Conservation (phyloP, 2,329 filamentous ascomycete genomes). For the Claviceps pusilla region DNA sequence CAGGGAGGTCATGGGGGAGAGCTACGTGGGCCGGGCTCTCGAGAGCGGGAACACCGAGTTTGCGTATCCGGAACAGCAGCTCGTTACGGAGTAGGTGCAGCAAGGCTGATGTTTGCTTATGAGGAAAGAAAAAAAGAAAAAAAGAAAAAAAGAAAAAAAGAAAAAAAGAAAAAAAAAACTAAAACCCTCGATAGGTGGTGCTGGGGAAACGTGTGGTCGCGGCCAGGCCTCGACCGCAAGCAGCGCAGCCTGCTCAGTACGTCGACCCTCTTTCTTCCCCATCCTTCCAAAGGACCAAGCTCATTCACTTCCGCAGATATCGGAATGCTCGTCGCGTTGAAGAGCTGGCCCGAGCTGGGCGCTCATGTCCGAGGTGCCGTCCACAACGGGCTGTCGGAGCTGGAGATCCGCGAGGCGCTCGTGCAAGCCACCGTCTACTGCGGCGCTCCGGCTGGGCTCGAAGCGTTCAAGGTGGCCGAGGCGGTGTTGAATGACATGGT, state of each 20-base stretch:
- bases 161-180: too few relatives aligned
- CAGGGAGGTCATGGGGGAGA: constrained; percentile 39
- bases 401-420: constrained; percentile 38
- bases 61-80: constrained; percentile 27
- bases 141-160: too few relatives aligned
- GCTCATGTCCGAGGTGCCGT: constrained; percentile 46
- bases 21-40: constrained; percentile 41
- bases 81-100: constrained; percentile 34
- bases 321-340: constrained; percentile 47
- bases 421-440: constrained; percentile 28
- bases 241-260: constrained; percentile 32
- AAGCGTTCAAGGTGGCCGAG: constrained; percentile 17
- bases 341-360: constrained; percentile 40
- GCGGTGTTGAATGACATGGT: constrained; percentile 13
- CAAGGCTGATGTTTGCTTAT: too few relatives aligned
- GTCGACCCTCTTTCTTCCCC: neutral
- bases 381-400: constrained; percentile 43
- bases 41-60: constrained; percentile 22
- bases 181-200: constrained; percentile 15
- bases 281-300: too few relatives aligned
- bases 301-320: constrained; percentile 14
- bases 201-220: constrained; percentile 48
- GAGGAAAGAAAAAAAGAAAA: too few relatives aligned
- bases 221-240: constrained; percentile 45
- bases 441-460: constrained; percentile 25